Evolutionary conservation across 1,284 basidiomycete genomes (phyloP), one percentile per base, ranked within the genome.

Genomic region (Coniferiporia weirii): DNA sequence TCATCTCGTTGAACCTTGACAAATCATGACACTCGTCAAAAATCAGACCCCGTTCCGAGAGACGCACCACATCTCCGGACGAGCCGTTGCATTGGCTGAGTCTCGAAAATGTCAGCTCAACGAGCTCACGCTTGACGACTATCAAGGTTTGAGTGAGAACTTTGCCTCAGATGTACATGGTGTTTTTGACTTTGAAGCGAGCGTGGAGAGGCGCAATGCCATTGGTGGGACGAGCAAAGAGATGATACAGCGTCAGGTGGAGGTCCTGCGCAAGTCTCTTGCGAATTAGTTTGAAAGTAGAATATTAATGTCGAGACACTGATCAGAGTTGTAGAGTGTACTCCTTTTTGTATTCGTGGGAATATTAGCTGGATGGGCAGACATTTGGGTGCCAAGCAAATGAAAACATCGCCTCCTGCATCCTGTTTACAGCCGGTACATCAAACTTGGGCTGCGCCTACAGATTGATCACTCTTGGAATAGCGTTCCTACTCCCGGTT

Each of bases 1-100:
- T 47, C n/a, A 17, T 17, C 44, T 36, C 56, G 34, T 49, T 54
- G 34, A 59, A 88, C 87, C 83, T 88, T 56, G n/a, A 20, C 17
- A 9, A 19, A 2, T 27, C 27, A 27, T 44, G 20, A 56, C 51
- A 19, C 52, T 57, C 3, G 10, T 54, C n/a, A 56, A 49, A 47
- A 20, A 36, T 22, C 43, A 79, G 78, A 80, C 79, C 40, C 96
- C 96, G 6, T 99, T 99, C 87, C 88, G 96, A 49, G 95, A 98
- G 76, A 99, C 96, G 1, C 96, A 99, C 73, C 96, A 99, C 73
- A 88, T 99, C 66, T 98, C 96, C 6, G 96, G 96, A 13, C 89
- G 93, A 38, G 93, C 95, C 15, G 96, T 99, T 57, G 93, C 95
- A 2, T 79, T 98, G 40, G 95, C 96, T 0, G 96, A 99, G 73